Evolutionary conservation across 2,329 filamentous ascomycete genomes (phyloP).

Genomic region (Colletotrichum incanum): DNA sequence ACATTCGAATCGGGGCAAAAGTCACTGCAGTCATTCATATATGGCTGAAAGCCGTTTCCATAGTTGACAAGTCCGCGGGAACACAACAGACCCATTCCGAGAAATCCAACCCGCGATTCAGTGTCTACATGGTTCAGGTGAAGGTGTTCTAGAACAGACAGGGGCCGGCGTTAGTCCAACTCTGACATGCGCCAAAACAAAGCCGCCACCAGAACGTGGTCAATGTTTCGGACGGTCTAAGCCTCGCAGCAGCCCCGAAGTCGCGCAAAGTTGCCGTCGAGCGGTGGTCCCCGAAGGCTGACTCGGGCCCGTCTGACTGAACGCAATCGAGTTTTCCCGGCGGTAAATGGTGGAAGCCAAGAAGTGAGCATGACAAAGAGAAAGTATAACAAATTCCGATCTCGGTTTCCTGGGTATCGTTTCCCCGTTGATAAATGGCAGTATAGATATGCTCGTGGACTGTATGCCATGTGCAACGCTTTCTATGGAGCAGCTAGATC

Average conservation of each 20-base stretch:
- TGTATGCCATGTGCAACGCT: neutral
- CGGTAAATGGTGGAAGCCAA: neutral
- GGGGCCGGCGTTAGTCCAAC: neutral
- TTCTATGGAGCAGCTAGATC: neutral
- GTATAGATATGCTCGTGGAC: neutral
- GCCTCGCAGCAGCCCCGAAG: neutral
- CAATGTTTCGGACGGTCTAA: constrained; percentile 4
- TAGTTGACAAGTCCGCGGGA: neutral
- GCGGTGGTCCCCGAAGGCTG: neutral
- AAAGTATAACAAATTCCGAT: neutral
- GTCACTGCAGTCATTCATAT: neutral
- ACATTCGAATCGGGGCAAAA: neutral
- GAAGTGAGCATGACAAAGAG: neutral
- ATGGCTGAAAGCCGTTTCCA: neutral
- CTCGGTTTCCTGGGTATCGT: neutral
- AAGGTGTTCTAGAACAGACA: neutral
- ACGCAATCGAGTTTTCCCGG: neutral
- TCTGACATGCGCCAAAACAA: constrained; percentile 4
- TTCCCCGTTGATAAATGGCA: neutral
- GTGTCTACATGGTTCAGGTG: neutral
- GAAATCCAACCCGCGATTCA: neutral
- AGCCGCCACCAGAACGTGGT: neutral
- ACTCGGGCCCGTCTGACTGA: neutral
- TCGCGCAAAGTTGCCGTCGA: neutral
- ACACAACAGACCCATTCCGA: neutral